phyloP scores from a whole-genome alignment of 2,329 filamentous ascomycete species.

The Neoarthrinium moseri region DNA sequence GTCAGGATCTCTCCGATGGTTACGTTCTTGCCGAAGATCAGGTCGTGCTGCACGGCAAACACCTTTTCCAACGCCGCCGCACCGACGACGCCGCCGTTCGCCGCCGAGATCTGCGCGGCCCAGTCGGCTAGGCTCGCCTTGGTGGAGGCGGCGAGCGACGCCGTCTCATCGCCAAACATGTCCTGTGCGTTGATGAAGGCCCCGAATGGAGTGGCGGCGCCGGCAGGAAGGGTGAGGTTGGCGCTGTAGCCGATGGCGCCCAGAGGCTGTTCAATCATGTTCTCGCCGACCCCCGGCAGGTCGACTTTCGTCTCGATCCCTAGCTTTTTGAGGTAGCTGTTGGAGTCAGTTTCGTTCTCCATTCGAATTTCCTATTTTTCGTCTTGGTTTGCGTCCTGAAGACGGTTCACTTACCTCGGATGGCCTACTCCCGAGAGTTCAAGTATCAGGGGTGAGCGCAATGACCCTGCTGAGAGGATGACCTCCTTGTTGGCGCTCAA shows the following conservation, averaged over 20 bases:
- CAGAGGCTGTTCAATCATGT: constrained; percentile 50
- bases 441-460: constrained; percentile 51
- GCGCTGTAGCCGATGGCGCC: constrained; percentile 22
- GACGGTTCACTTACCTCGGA: constrained; percentile 21
- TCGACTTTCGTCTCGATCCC: constrained; percentile 43
- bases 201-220: constrained; percentile 24
- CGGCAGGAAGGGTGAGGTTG: constrained; percentile 15
- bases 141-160: constrained; percentile 22
- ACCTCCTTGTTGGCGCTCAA: constrained; percentile 45
- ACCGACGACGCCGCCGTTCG: constrained; percentile 24
- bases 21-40: constrained; percentile 44
- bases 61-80: constrained; percentile 35
- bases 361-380: too few relatives aligned
- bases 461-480: constrained; percentile 45
- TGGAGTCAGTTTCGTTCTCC: neutral
- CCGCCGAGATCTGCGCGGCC: constrained; percentile 26
- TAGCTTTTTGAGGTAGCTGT: constrained; percentile 35
- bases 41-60: constrained; percentile 42
- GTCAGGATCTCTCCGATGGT: constrained; percentile 48
- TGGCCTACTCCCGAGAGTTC: constrained; percentile 53
- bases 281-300: constrained; percentile 51
- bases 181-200: constrained; percentile 32
- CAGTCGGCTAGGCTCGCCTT: constrained; percentile 25
- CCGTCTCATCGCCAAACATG: constrained; percentile 28
- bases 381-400: too few relatives aligned